Evolutionary conservation across 1,284 basidiomycete genomes (phyloP).

Genomic region (Phylloboletellus chloephorus): DNA sequence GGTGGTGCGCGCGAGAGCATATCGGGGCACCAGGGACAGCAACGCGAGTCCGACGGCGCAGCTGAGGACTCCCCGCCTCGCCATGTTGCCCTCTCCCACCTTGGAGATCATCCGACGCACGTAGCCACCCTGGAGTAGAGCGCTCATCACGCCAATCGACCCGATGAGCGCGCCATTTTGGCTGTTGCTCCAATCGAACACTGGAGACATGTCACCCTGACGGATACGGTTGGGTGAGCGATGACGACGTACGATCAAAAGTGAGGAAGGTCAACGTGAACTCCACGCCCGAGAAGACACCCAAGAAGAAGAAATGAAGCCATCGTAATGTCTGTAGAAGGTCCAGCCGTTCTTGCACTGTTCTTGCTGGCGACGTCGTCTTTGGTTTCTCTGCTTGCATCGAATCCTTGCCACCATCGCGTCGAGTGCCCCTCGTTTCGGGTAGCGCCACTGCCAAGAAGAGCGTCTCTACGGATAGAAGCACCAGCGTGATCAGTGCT

Average conservation of each 20-base stretch:
- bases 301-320: conserved; percentile 79
- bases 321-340: conserved; percentile 52
- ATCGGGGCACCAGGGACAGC: conserved; percentile 63
- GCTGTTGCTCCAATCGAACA: conserved; percentile 84
- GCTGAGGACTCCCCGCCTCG: conserved; percentile 65
- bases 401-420: conserved; percentile 22
- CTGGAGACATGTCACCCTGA: conserved; percentile 31
- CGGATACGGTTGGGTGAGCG: not conserved
- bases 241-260: conserved; percentile 62
- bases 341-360: conserved; percentile 46
- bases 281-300: conserved; percentile 86
- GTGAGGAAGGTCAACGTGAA: conserved; percentile 90
- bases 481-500: conserved; percentile 69
- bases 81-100: conserved; percentile 74
- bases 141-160: conserved; percentile 83
- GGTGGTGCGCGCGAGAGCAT: conserved; percentile 40
- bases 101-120: conserved; percentile 71
- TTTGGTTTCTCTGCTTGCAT: conserved; percentile 22
- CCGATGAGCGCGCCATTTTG: conserved; percentile 86
- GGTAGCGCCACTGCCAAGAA: conserved; percentile 71
- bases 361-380: conserved; percentile 28
- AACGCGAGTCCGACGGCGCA: conserved; percentile 67
- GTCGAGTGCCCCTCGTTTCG: conserved; percentile 60
- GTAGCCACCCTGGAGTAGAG: conserved; percentile 85
- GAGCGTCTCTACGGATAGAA: conserved; percentile 65